Conservation (phyloP, 306 rosid species). For the Gynostemma pentaphyllum region DNA sequence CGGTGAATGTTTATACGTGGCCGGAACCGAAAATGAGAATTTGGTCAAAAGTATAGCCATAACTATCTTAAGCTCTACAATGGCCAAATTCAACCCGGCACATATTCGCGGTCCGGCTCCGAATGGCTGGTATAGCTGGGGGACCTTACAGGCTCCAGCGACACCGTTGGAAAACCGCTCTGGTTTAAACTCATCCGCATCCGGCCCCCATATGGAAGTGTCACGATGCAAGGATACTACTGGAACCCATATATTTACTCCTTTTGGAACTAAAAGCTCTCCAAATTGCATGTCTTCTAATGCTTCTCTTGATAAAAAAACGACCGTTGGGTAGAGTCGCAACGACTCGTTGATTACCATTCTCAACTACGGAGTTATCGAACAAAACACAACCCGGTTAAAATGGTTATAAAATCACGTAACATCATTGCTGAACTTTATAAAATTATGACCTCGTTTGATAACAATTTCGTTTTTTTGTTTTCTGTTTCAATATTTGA, state of each 20-base stretch:
- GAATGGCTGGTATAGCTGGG: constrained; percentile 18
- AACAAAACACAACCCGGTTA: too few relatives aligned
- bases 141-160: constrained; percentile 17
- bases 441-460: too few relatives aligned
- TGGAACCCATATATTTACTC: constrained; percentile 17
- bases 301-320: constrained; percentile 13
- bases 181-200: constrained; percentile 16
- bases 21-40: neutral
- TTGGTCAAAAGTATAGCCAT: neutral
- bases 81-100: constrained; percentile 14
- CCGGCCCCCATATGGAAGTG: constrained; percentile 12
- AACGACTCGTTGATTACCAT: constrained; percentile 21
- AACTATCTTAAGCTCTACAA: constrained; percentile 14
- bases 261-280: constrained; percentile 8
- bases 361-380: too few relatives aligned
- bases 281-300: constrained; percentile 14
- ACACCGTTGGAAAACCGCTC: constrained; percentile 12
- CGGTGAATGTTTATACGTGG: neutral
- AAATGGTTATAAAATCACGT: too few relatives aligned
- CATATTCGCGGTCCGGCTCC: constrained; percentile 17
- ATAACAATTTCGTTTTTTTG: too few relatives aligned
- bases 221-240: constrained; percentile 3
- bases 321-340: constrained; percentile 18
- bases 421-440: too few relatives aligned
- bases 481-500: too few relatives aligned